Percentiles rank a stretch among this genome's conserved stretches.
Conservation (phyloP, 2,329 filamentous ascomycete species). For the Trichophyton verrucosum region DNA sequence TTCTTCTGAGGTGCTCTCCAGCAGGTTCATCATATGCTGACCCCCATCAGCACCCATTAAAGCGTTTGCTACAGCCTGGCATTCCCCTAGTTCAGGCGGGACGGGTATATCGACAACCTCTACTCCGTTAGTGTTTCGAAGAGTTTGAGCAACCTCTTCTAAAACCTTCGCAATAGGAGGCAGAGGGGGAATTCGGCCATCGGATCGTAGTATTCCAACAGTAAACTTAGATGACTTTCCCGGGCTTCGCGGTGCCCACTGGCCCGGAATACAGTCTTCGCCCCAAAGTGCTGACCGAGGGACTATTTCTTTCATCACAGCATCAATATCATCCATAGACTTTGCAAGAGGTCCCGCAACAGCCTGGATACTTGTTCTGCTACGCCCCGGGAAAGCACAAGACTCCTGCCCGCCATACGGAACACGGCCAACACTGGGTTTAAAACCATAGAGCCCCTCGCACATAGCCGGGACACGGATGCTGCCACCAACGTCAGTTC, state of each 20-base stretch:
- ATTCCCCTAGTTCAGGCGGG: slow-evolving; percentile 40
- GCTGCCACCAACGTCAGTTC: slow-evolving; percentile 46
- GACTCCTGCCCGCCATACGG: slow-evolving; percentile 42
- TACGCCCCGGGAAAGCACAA: slow-evolving; percentile 35
- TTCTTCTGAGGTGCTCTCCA: slow-evolving; percentile 45
- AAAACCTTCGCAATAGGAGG: slow-evolving; percentile 31
- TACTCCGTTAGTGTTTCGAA: slow-evolving; percentile 33
- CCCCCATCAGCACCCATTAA: slow-evolving; percentile 49
- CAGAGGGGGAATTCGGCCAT: slow-evolving; percentile 27
- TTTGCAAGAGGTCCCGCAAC: slow-evolving; percentile 33
- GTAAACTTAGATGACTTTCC: slow-evolving; percentile 25
- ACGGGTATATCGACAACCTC: slow-evolving; percentile 48
- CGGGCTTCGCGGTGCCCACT: slow-evolving; percentile 26
- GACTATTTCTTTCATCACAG: slow-evolving; percentile 42
- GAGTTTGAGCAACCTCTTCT: slow-evolving; percentile 25
- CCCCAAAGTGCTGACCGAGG: slow-evolving; percentile 43
- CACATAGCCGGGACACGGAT: slow-evolving; percentile 40
- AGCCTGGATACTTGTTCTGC: slow-evolving; percentile 40
- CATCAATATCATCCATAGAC: slow-evolving; percentile 28
- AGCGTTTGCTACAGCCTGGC: slow-evolving; percentile 45
- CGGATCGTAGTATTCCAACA: slow-evolving; percentile 32
- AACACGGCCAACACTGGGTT: slow-evolving; percentile 37
- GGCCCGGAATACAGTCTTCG: slow-evolving; percentile 33
- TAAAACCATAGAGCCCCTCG: slow-evolving; percentile 41
- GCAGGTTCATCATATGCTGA: slow-evolving; percentile 43